Conservation (phyloP, 139 green algal species). For the Chlamydomonas eustigma region DNA sequence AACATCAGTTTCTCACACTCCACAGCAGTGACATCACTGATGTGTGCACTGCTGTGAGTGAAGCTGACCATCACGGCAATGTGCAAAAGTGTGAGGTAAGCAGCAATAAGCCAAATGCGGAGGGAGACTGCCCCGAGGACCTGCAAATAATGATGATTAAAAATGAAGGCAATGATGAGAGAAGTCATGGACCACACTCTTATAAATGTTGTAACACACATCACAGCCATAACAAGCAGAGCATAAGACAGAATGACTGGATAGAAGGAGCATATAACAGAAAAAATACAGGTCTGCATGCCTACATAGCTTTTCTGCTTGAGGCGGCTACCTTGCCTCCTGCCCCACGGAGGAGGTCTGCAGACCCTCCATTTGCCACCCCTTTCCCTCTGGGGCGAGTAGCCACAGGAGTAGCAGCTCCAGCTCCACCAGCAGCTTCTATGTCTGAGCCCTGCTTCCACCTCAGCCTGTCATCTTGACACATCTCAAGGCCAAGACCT, state of each 20-base stretch:
- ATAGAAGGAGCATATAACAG: not conserved
- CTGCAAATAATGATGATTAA: not conserved
- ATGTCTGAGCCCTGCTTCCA: slow-evolving; percentile 31
- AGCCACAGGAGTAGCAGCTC: not conserved
- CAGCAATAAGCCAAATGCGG: not conserved
- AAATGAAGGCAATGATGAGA: not conserved
- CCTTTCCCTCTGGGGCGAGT: not conserved
- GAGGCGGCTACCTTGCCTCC: not conserved
- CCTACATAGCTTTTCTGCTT: not conserved
- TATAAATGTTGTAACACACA: not conserved
- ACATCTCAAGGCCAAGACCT: slow-evolving; percentile 36
- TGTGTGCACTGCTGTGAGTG: slow-evolving; percentile 3
- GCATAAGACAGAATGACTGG: not conserved
- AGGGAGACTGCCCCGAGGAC: not conserved
- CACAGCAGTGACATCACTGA: not conserved
- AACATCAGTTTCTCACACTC: not conserved
- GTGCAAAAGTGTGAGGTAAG: slow-evolving; percentile 7
- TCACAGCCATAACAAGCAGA: not conserved
- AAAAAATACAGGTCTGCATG: not conserved
- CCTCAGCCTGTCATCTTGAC: slow-evolving; percentile 36
- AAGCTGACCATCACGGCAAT: slow-evolving; percentile 2
- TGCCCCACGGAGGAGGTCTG: too few relatives aligned
- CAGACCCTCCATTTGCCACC: too few relatives aligned
- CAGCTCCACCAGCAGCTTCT: slow-evolving; percentile 20
- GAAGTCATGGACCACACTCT: not conserved